These are phyloP conservation scores for Plasmodium reichenowi DNA, from an alignment of 169 alveolate species.

Conservation along the genomic window DNA sequence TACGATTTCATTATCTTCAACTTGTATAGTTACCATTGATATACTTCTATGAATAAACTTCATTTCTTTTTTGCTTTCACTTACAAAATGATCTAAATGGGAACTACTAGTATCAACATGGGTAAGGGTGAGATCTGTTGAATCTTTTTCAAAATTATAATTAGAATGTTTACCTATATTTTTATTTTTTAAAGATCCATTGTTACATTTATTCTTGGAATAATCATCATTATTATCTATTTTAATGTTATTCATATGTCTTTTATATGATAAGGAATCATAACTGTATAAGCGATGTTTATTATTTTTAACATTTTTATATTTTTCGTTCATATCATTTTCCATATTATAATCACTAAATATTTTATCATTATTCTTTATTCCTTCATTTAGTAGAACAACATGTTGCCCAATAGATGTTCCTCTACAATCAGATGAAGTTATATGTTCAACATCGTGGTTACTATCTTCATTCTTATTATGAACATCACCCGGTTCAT, in stretches of 20 bases:
- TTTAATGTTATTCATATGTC: neutral
- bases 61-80: too few species aligned
- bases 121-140: too few species aligned
- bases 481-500: neutral
- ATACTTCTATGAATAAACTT: too few species aligned
- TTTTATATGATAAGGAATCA: neutral
- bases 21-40: too few species aligned
- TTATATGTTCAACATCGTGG: neutral
- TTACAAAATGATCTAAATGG: too few species aligned
- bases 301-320: constrained; percentile 3
- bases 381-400: neutral
- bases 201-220: neutral
- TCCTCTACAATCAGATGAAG: neutral
- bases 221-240: neutral
- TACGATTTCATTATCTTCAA: too few species aligned
- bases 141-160: neutral
- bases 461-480: neutral
- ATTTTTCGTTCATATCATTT: neutral
- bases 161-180: neutral
- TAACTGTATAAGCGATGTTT: neutral
- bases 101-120: too few species aligned
- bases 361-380: neutral
- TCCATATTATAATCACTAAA: neutral
- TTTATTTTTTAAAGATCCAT: neutral
- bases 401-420: neutral